These are phyloP conservation scores for Colletotrichum chlorophyti DNA, from an alignment of 2,329 filamentous ascomycete genomes.

Conservation along the genomic window DNA sequence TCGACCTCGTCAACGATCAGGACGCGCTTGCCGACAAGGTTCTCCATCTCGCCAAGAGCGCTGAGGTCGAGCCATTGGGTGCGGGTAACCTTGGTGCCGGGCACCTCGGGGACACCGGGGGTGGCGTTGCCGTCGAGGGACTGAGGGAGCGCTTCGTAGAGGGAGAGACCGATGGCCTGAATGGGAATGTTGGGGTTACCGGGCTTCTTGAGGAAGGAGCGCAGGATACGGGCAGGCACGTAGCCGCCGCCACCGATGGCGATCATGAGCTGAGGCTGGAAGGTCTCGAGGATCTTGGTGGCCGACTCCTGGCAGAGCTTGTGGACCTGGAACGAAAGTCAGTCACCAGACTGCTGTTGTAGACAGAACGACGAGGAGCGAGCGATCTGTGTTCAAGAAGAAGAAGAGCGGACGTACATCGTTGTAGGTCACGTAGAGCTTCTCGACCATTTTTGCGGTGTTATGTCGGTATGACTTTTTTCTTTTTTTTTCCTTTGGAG, in stretches of 20 bases:
- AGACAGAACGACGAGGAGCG: background rate
- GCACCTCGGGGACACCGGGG: slow-evolving; percentile 69
- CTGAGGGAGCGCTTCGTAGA: slow-evolving; percentile 83
- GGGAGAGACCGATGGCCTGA: slow-evolving; percentile 96
- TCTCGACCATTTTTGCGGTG: slow-evolving; percentile 73
- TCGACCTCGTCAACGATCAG: slow-evolving; percentile 96
- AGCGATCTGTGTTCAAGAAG: background rate
- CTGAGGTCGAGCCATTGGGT: slow-evolving; percentile 98
- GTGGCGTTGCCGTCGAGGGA: slow-evolving; percentile 58
- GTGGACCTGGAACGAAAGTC: slow-evolving; percentile 73
- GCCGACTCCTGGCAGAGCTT: slow-evolving; percentile 93
- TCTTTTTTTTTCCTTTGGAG: no score
- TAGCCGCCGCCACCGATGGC: slow-evolving; percentile 98
- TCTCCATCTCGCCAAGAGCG: slow-evolving; percentile 81
- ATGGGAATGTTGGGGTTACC: slow-evolving; percentile 95
- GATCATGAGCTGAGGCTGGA: slow-evolving; percentile 96
- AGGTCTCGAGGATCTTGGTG: slow-evolving; percentile 78
- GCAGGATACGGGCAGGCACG: slow-evolving; percentile 93
- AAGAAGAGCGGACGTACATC: slow-evolving; percentile 65
- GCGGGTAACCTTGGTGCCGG: slow-evolving; percentile 92
- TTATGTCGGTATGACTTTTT: no score
- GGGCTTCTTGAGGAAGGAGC: slow-evolving; percentile 93
- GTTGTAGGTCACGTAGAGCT: slow-evolving; percentile 91
- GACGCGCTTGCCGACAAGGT: slow-evolving; percentile 88
- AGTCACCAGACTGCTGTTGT: no score